Evolutionary conservation across 768 basidiomycete genomes (phyloP).

Genomic region (Tricholoma matsutake): DNA sequence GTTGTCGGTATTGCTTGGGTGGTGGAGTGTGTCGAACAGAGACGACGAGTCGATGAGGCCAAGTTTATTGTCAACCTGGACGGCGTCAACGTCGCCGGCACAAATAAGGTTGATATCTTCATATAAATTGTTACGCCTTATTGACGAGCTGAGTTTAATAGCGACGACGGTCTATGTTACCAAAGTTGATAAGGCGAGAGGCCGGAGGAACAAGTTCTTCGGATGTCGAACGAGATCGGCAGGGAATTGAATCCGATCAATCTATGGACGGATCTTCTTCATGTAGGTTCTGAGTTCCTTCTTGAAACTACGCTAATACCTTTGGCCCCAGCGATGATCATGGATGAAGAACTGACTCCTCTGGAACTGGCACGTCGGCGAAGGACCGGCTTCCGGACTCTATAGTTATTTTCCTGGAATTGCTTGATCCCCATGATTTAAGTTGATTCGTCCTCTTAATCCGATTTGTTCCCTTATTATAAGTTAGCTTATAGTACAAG

Average conservation of each 20-base stretch:
- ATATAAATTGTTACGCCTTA: not conserved
- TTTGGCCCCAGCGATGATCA: conserved; percentile 33
- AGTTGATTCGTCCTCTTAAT: not conserved
- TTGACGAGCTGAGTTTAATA: conserved; percentile 23
- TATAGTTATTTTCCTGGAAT: not conserved
- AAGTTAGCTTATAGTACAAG: not conserved
- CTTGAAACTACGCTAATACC: conserved; percentile 8
- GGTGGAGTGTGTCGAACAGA: conserved; percentile 78
- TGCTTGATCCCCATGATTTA: not conserved
- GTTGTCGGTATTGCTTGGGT: conserved; percentile 90
- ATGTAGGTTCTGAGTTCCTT: conserved; percentile 29
- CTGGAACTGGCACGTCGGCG: conserved; percentile 65
- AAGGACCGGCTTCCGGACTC: conserved; percentile 26
- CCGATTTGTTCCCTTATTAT: not conserved
- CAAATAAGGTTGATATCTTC: conserved; percentile 52
- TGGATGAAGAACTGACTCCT: conserved; percentile 60
- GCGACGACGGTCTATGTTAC: conserved; percentile 75
- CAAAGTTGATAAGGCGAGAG: conserved; percentile 48
- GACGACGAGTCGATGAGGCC: conserved; percentile 58
- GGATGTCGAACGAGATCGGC: conserved; percentile 22
- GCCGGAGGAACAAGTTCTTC: conserved; percentile 20
- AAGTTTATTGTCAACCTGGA: conserved; percentile 66
- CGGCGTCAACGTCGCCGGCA: conserved; percentile 53
- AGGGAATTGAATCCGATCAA: conserved; percentile 31
- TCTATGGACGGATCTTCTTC: conserved; percentile 45